Evolutionary conservation across 139 green algal genomes (phyloP), one percentile per base, ranked within the genome.

Genomic region (Picochlorum sp.): DNA sequence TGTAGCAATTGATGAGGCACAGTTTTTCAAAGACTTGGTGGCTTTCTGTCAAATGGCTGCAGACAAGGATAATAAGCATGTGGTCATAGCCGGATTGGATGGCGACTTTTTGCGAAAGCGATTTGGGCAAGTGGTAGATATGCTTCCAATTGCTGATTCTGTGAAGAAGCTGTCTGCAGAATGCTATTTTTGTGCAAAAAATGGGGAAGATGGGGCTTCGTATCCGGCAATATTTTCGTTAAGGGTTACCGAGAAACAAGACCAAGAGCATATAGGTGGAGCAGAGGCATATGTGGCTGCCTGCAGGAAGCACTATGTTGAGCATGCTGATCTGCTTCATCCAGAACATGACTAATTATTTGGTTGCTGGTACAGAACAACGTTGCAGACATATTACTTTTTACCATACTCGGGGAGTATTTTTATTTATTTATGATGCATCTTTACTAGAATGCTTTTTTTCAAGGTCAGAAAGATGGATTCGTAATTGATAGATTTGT

Each of bases 1-100:
- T 5, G 72, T 95, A 33, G 87, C 82, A 0, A 77, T 95, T 33
- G 87, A 95, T 36, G 87, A 95, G 45, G 85, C 78, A 2, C 87
- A 95, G 63, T 93, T 86, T 61, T 85, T 90, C 47, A 36, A 63
- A 24, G 87, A 90, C 71, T 72, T 95, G 40, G 44, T 66, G 0
- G 66, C 82, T 0, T 89, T 86, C 18, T 87, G 81, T 28, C 24
- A 45, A 7, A 22, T 49, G n/a, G 80, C 82, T 2, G 74, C 79
- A 3, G 86, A 94, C 41, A 6, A 50, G 13, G 63, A 89, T 41
- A 44, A 59, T 56, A 90, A 90, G 75, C 65, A 32, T 0, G 37
- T 89, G 2, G 31, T 89, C 3, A 54, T 90, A 37, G 81, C 84
- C 2, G 84, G 84, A 8, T 67, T 92, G 5, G 73, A 81, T 60